Evolutionary conservation across 306 rosid genomes (phyloP).

Genomic region (Cercis canadensis): DNA sequence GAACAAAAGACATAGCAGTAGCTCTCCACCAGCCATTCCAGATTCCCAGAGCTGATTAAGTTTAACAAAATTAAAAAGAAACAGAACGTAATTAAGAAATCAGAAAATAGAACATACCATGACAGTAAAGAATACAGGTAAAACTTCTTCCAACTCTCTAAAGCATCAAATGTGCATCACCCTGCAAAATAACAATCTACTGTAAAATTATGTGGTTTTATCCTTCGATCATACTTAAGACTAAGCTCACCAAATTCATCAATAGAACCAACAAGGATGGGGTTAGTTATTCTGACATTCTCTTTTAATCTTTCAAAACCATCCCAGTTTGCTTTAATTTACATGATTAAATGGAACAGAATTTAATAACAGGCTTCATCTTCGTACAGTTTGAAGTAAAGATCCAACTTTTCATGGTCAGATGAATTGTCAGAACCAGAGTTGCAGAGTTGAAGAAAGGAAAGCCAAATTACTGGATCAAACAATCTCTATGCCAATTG

Average conservation of each 20-base stretch:
- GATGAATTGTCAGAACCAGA: neutral
- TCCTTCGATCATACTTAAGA: neutral
- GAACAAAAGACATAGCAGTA: neutral
- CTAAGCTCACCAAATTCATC: neutral
- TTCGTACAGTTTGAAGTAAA: neutral
- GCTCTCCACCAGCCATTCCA: constrained; percentile 4
- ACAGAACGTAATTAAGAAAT: constrained; percentile 10
- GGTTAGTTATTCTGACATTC: too few relatives aligned
- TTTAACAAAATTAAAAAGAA: constrained; percentile 2
- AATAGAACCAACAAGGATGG: constrained; percentile 2
- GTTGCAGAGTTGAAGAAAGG: neutral
- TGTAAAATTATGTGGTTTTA: neutral
- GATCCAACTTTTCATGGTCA: neutral
- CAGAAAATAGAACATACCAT: constrained; percentile 43
- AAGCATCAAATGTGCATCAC: constrained; percentile 26
- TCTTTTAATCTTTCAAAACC: too few relatives aligned
- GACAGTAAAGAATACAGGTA: constrained; percentile 6
- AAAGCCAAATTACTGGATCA: neutral
- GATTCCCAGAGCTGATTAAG: neutral
- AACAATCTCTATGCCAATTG: neutral
- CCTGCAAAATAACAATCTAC: constrained; percentile 38
- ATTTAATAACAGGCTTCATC: neutral
- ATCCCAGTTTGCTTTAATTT: neutral
- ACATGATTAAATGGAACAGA: neutral
- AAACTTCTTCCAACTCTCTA: constrained; percentile 26